phyloP scores from a whole-genome alignment of 805 yeast species.

The Lipomyces yamadae region DNA sequence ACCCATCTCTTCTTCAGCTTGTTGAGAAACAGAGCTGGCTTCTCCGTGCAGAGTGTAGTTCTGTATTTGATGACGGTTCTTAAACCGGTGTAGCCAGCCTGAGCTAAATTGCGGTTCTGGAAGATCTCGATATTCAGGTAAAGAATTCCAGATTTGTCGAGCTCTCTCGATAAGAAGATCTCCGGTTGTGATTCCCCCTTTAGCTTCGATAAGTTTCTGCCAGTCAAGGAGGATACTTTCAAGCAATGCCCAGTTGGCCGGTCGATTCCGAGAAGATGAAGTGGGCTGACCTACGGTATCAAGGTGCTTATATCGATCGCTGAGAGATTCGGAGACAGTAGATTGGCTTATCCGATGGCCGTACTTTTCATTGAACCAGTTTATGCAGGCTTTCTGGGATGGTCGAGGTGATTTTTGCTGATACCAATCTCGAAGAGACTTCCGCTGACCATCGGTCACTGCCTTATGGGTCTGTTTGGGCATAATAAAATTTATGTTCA shows the following conservation, averaged over 20 bases:
- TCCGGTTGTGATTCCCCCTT: constrained; percentile 2
- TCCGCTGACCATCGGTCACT: constrained; percentile 1
- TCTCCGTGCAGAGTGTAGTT: constrained; percentile 5
- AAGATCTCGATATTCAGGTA: neutral
- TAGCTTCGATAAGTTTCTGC: neutral
- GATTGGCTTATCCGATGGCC: neutral
- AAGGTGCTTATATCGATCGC: constrained; percentile 1
- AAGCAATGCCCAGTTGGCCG: neutral
- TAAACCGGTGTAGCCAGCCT: constrained; percentile 4
- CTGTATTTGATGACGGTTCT: neutral
- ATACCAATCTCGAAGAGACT: constrained; percentile 1
- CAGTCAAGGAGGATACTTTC: constrained; percentile 1
- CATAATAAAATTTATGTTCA: neutral
- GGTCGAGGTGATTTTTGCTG: constrained; percentile 6
- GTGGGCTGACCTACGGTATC: neutral
- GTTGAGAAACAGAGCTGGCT: constrained; percentile 3
- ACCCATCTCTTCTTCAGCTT: neutral
- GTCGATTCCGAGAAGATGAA: neutral
- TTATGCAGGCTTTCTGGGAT: neutral
- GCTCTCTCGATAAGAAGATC: constrained; percentile 4
- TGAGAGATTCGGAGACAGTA: constrained; percentile 1
- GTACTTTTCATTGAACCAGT: neutral
- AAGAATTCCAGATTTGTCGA: neutral
- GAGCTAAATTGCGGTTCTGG: neutral
- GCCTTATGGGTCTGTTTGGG: neutral